Conservation (phyloP, 202 grass and related monocot species). For the Carex sylvatica region DNA sequence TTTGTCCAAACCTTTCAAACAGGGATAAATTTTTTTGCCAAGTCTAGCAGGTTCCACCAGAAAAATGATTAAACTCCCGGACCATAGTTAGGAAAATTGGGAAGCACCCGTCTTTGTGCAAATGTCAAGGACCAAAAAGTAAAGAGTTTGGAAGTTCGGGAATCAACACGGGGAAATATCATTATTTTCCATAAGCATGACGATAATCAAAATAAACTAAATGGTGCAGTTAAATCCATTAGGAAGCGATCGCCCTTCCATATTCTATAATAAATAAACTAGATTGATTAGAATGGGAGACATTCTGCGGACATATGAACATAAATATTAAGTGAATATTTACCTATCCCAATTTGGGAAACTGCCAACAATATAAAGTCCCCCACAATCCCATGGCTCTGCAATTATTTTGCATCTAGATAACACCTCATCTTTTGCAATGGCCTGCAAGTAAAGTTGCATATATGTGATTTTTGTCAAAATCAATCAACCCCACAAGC, state of each 20-base stretch:
- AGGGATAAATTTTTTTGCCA: neutral
- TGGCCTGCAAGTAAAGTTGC: conserved; percentile 48
- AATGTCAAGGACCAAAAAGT: neutral
- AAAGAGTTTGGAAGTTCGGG: neutral
- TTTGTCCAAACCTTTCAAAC: neutral
- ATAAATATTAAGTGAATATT: conserved; percentile 7
- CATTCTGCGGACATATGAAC: neutral
- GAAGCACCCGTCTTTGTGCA: neutral
- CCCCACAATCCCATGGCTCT: conserved; percentile 97
- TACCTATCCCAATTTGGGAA: conserved; percentile 99
- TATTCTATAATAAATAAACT: neutral
- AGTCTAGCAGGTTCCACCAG: neutral
- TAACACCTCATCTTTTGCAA: conserved; percentile 83
- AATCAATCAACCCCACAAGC: neutral
- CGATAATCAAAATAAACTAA: neutral
- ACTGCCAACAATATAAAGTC: conserved; percentile 88
- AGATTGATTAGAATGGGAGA: neutral
- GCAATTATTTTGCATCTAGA: conserved; percentile 99
- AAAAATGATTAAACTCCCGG: neutral
- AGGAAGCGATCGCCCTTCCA: neutral
- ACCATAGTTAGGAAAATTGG: neutral
- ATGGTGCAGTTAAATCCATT: neutral
- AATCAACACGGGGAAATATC: neutral
- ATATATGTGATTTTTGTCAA: neutral
- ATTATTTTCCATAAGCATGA: neutral